Percentiles rank a stretch among this genome's conserved stretches.
Evolutionary conservation across 225 moss, liverwort and hornwort species (phyloP).

Genomic region (Neckera pumila): DNA sequence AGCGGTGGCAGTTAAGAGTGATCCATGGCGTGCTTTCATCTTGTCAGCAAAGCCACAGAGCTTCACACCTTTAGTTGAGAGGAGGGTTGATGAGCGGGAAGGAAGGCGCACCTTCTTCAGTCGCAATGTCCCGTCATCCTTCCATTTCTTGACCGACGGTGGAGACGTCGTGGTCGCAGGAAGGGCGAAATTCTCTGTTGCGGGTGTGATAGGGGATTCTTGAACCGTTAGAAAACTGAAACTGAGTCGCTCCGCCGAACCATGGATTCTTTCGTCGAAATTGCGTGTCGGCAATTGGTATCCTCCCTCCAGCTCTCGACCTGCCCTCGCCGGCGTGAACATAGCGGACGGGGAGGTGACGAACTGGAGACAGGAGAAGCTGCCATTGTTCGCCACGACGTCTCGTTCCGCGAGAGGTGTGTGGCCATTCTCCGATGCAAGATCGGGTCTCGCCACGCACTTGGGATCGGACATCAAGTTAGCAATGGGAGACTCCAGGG

Average conservation of each 20-base stretch:
- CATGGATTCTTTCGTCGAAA: background rate
- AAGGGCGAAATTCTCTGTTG: slow-evolving; percentile 4
- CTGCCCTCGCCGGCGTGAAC: background rate
- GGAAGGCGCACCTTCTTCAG: slow-evolving; percentile 67
- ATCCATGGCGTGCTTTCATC: background rate
- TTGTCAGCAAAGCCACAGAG: background rate
- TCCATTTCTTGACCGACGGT: slow-evolving; percentile 68
- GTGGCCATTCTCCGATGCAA: background rate
- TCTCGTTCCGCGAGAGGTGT: background rate
- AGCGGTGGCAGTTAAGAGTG: background rate
- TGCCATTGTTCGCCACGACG: background rate
- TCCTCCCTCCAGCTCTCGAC: background rate
- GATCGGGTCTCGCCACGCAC: background rate
- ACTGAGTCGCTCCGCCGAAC: slow-evolving; percentile 13
- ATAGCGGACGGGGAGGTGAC: slow-evolving; percentile 3
- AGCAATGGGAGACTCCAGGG: slow-evolving; percentile 25
- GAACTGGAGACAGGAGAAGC: slow-evolving; percentile 5
- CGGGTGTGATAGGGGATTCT: slow-evolving; percentile 17
- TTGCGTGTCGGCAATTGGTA: background rate
- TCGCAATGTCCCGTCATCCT: slow-evolving; percentile 72
- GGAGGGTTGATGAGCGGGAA: background rate
- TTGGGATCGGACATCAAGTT: slow-evolving; percentile 17
- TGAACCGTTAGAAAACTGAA: slow-evolving; percentile 47
- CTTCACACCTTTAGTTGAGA: background rate
- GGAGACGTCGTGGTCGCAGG: slow-evolving; percentile 23